Evolutionary conservation across 345 rosid species (phyloP).

Genomic region (Eucalyptus regnans): DNA sequence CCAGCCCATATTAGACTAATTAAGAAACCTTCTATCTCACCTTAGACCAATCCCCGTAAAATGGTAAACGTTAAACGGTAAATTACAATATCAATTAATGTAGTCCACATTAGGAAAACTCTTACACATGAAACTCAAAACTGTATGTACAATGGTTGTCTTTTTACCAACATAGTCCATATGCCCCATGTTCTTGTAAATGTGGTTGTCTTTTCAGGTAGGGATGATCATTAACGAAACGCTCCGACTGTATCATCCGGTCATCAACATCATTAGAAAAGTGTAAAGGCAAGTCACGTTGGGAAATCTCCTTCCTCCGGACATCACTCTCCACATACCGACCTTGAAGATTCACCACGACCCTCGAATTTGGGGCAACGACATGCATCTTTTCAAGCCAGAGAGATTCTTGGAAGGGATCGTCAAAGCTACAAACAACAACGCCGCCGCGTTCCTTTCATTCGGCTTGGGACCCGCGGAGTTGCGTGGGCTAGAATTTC

Average conservation of each 20-base stretch:
- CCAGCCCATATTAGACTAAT: no score
- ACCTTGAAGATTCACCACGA: constrained; percentile 12
- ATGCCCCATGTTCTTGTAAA: not conserved
- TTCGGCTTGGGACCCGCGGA: constrained; percentile 22
- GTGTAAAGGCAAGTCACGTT: constrained; percentile 1
- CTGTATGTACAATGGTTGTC: not conserved
- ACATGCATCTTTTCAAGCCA: not conserved
- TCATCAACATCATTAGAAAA: not conserved
- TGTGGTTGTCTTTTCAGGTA: not conserved
- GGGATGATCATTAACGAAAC: constrained; percentile 13
- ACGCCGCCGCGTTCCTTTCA: constrained; percentile 12
- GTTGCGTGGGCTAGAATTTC: constrained; percentile 20
- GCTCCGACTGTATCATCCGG: constrained; percentile 14
- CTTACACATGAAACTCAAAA: not conserved
- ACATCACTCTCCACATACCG: not conserved
- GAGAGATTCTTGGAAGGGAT: constrained; percentile 31
- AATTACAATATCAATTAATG: no score
- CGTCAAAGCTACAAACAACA: constrained; percentile 24
- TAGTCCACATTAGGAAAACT: no score
- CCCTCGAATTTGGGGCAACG: constrained; percentile 28
- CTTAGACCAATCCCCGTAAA: no score
- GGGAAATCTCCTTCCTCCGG: constrained; percentile 15
- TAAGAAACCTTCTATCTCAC: no score
- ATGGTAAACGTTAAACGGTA: no score
- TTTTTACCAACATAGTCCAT: not conserved